Conservation (phyloP, 352 stramenopile genomes). For the Phytophthora pseudosyringae region DNA sequence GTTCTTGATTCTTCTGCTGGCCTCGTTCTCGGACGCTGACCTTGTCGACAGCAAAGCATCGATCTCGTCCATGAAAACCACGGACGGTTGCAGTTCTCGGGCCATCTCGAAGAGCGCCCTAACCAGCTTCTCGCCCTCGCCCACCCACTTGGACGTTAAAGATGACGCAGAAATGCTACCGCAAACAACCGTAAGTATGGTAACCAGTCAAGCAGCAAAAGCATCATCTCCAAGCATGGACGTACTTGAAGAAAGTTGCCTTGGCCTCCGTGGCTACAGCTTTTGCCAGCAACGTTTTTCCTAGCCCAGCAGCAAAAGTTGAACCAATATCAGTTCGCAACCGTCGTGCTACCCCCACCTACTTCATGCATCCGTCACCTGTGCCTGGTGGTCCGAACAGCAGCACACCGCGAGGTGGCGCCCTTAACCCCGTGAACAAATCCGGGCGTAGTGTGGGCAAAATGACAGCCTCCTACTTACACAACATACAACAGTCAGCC, state of each 20-base stretch:
- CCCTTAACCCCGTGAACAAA: conserved; percentile 80
- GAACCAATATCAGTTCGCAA: not conserved
- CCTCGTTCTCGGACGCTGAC: conserved; percentile 84
- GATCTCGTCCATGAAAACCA: conserved; percentile 93
- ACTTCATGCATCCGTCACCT: conserved; percentile 34
- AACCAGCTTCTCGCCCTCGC: conserved; percentile 95
- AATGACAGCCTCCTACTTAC: conserved; percentile 84
- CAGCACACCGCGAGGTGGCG: conserved; percentile 73
- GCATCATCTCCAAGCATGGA: not conserved
- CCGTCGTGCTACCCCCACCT: not conserved
- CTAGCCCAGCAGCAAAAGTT: conserved; percentile 27
- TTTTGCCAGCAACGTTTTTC: conserved; percentile 87
- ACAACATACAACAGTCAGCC: conserved; percentile 7
- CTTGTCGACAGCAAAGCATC: conserved; percentile 83
- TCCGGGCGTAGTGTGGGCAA: conserved; percentile 83
- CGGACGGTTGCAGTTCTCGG: conserved; percentile 77
- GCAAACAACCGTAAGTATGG: conserved; percentile 11
- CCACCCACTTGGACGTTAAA: conserved; percentile 91
- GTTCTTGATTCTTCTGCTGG: conserved; percentile 90
- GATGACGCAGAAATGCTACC: conserved; percentile 88
- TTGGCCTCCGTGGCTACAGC: conserved; percentile 84
- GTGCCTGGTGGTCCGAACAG: conserved; percentile 86
- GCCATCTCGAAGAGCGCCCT: conserved; percentile 93
- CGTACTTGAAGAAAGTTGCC: conserved; percentile 85
- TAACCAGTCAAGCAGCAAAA: not conserved